A percentile compares a stretch with the other conserved stretches of the same genome.
phyloP scores from a whole-genome alignment of 2,329 filamentous ascomycete species.

The Sporothrix pseudoabietina region DNA sequence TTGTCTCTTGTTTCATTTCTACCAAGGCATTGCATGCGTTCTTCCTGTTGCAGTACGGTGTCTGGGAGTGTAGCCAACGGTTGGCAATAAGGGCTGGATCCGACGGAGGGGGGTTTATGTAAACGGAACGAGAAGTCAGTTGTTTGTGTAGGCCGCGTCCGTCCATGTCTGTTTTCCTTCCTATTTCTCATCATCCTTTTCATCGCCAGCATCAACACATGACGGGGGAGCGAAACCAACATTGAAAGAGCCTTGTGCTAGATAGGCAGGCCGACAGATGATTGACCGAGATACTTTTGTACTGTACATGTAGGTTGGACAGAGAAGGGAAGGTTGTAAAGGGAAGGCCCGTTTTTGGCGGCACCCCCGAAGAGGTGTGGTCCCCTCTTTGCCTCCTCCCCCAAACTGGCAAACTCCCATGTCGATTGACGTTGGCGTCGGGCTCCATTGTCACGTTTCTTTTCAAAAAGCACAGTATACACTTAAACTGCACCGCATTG shows the following conservation, averaged over 20 bases:
- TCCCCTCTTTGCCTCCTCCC: background rate
- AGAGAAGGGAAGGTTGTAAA: background rate
- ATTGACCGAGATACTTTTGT: background rate
- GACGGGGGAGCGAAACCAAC: background rate
- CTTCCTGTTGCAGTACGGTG: background rate
- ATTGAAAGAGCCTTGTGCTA: background rate
- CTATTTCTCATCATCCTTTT: background rate
- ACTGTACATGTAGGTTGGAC: background rate
- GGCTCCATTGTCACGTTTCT: constrained; percentile 7
- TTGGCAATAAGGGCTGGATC: background rate
- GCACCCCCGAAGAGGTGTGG: background rate
- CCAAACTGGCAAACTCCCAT: background rate
- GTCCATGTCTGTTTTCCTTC: background rate
- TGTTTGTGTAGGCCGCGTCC: background rate
- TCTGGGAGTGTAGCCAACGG: background rate
- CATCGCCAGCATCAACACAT: background rate
- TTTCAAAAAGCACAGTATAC: background rate
- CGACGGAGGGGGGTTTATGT: background rate
- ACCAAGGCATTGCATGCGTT: background rate
- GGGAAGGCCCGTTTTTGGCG: constrained; percentile 10
- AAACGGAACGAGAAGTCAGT: no score
- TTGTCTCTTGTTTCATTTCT: background rate
- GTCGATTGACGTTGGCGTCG: no score
- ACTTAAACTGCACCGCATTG: background rate
- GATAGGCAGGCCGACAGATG: background rate